These are phyloP conservation scores for Spinacia oleracea DNA, from an alignment of 179 eudicot genomes.

Conservation along the genomic window DNA sequence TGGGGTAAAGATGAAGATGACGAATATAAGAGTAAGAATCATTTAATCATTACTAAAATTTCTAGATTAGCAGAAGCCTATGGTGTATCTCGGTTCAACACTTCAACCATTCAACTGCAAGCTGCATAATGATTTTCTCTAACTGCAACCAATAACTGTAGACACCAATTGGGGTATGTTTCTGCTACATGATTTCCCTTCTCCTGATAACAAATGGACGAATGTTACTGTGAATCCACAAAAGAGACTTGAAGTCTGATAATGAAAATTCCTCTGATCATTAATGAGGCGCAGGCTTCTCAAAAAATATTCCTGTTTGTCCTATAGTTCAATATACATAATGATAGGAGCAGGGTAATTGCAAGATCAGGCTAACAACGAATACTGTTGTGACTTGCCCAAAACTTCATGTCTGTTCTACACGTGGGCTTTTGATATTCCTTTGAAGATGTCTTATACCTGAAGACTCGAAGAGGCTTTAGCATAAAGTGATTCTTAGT, in stretches of 20 bases:
- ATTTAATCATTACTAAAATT: not conserved
- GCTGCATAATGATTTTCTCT: not conserved
- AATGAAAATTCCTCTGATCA: too few species aligned
- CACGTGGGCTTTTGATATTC: not conserved
- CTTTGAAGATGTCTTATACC: not conserved
- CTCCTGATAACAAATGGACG: not conserved
- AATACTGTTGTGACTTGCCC: not conserved
- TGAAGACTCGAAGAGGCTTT: not conserved
- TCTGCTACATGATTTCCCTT: not conserved
- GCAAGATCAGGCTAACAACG: not conserved
- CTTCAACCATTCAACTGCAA: not conserved
- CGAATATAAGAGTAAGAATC: not conserved
- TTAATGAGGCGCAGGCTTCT: too few species aligned
- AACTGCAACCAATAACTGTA: not conserved
- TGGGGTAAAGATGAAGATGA: too few species aligned
- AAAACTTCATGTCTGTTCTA: not conserved
- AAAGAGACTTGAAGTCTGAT: not conserved
- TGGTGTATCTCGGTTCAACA: not conserved
- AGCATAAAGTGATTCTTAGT: not conserved
- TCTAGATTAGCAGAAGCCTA: not conserved
- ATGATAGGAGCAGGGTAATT: too few species aligned
- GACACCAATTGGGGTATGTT: not conserved
- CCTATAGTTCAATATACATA: too few species aligned
- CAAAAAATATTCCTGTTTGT: too few species aligned
- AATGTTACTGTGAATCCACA: not conserved